A percentile compares a stretch with the other conserved stretches of the same genome.
Conservation (phyloP, 2,329 filamentous ascomycete genomes). For the Remersonia thermophila region DNA sequence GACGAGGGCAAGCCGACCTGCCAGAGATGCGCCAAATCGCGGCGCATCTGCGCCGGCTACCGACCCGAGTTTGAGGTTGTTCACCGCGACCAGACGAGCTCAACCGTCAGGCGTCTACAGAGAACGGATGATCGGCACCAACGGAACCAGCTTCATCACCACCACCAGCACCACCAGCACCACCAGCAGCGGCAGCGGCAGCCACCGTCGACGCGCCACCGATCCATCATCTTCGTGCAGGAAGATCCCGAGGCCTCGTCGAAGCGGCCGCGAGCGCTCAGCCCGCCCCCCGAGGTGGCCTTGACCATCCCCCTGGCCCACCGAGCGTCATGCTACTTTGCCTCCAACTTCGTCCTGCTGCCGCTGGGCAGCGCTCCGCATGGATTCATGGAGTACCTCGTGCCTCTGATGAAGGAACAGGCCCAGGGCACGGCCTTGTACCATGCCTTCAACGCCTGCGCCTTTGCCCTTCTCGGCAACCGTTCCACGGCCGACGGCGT, state of each 20-base stretch:
- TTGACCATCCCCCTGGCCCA: constrained; percentile 25
- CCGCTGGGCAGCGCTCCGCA: constrained; percentile 37
- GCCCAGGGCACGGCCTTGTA: constrained; percentile 34
- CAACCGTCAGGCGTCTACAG: constrained; percentile 13
- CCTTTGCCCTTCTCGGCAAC: constrained; percentile 45
- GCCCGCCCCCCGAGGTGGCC: constrained; percentile 4
- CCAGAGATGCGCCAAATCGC: constrained; percentile 40
- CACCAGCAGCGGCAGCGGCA: background rate
- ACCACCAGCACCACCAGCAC: background rate
- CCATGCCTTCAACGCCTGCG: constrained; percentile 46
- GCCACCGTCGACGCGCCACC: background rate
- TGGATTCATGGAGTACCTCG: constrained; percentile 47
- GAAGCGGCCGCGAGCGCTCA: background rate
- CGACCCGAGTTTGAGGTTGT: constrained; percentile 15
- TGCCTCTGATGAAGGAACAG: constrained; percentile 40
- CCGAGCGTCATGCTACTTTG: constrained; percentile 45
- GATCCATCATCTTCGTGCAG: background rate
- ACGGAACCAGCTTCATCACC: too few relatives aligned
- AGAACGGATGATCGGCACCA: too few relatives aligned
- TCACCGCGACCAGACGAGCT: constrained; percentile 16
- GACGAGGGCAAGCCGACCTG: constrained; percentile 56
- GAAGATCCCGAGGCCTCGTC: constrained; percentile 2
- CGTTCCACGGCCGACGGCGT: constrained; percentile 26
- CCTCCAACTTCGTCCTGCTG: constrained; percentile 46
- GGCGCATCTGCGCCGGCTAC: constrained; percentile 15